A percentile compares a stretch with the other conserved stretches of the same genome.
Evolutionary conservation across 2,329 filamentous ascomycete genomes (phyloP).

Genomic region (Colletotrichum camelliae): DNA sequence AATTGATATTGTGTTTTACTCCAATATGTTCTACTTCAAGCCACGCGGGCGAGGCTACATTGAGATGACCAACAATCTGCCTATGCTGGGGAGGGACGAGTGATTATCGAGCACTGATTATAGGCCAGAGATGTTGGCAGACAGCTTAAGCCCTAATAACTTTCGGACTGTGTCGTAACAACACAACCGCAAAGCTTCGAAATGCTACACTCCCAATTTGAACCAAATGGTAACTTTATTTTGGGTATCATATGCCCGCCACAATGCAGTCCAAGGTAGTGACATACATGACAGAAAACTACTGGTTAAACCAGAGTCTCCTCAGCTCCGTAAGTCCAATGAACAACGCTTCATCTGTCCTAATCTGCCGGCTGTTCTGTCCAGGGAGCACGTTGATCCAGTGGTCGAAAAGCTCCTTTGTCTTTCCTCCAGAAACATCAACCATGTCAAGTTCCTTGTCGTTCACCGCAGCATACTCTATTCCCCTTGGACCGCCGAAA

Average conservation of each 20-base stretch:
- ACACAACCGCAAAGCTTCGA: too few species aligned
- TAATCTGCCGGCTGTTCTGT: constrained; percentile 82
- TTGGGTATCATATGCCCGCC: constrained; percentile 18
- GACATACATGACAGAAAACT: not conserved
- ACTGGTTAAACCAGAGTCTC: constrained; percentile 54
- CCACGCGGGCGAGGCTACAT: too few species aligned
- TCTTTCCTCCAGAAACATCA: constrained; percentile 64
- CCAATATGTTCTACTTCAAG: too few species aligned
- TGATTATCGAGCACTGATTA: too few species aligned
- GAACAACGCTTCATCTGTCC: constrained; percentile 84
- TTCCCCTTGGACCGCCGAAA: constrained; percentile 80
- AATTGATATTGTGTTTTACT: too few species aligned
- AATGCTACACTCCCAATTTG: too few species aligned
- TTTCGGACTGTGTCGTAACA: too few species aligned
- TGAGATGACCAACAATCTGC: too few species aligned
- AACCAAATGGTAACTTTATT: not conserved
- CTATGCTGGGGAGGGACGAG: too few species aligned
- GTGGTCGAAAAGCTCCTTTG: constrained; percentile 77
- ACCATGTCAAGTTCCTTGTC: constrained; percentile 60
- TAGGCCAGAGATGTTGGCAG: too few species aligned
- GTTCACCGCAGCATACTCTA: constrained; percentile 76
- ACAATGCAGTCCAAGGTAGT: not conserved
- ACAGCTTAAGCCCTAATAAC: too few species aligned
- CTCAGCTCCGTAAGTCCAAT: constrained; percentile 75
- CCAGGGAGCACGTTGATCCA: constrained; percentile 84